Percentiles rank a stretch among this genome's conserved stretches.
phyloP scores from a whole-genome alignment of 345 rosid genomes.

The Brassica nigra region DNA sequence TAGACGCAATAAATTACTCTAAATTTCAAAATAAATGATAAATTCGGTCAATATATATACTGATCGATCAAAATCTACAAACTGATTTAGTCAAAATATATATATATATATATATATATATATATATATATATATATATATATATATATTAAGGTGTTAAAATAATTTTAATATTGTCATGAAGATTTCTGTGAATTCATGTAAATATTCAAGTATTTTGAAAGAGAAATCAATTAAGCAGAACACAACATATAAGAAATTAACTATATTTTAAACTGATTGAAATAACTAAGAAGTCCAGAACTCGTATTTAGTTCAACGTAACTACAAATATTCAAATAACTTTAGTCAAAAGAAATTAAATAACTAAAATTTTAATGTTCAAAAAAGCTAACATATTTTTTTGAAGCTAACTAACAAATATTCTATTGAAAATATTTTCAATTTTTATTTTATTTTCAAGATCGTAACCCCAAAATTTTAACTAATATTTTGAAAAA shows the following conservation, averaged over 20 bases:
- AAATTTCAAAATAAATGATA: too few relatives aligned
- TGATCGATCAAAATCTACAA: too few relatives aligned
- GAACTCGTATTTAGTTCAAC: slow-evolving; percentile 2
- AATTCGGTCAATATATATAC: too few relatives aligned
- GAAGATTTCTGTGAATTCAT: neutral
- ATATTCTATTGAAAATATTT: neutral
- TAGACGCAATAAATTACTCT: too few relatives aligned
- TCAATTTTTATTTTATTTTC: neutral
- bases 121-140: too few relatives aligned
- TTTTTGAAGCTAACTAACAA: neutral
- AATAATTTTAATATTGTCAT: neutral
- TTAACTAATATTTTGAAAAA: slow-evolving; percentile 24
- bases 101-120: too few relatives aligned
- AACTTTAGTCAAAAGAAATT: too few relatives aligned
- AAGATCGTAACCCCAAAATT: slow-evolving; percentile 13
- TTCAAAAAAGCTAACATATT: too few relatives aligned
- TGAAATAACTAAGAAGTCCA: neutral
- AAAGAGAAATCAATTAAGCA: neutral
- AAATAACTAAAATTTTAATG: too few relatives aligned
- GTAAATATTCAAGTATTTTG: neutral
- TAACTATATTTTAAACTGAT: neutral
- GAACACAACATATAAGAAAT: neutral
- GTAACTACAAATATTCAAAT: too few relatives aligned
- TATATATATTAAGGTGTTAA: neutral
- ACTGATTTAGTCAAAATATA: too few relatives aligned